Conservation (phyloP, 306 rosid species). For the Quercus bicolor region DNA sequence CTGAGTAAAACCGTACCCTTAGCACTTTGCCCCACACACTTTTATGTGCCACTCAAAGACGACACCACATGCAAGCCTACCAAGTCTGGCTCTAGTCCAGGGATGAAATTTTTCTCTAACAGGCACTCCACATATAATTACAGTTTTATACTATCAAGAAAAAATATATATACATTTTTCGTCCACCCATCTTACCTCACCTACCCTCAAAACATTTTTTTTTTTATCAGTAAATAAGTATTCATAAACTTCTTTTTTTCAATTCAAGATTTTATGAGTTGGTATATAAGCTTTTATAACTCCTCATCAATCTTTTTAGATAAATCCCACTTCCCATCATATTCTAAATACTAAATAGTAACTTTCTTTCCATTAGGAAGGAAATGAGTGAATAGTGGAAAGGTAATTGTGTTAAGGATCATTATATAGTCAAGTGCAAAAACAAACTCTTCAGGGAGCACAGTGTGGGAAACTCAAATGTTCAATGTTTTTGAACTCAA, state of each 20-base stretch:
- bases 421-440: neutral
- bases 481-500: neutral
- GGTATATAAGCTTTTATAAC: neutral
- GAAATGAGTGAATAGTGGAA: neutral
- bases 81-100: neutral
- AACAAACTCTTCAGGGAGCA: neutral
- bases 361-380: neutral
- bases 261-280: neutral
- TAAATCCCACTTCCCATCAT: neutral
- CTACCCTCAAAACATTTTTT: no score
- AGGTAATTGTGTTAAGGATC: neutral
- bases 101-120: neutral
- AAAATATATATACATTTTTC: neutral
- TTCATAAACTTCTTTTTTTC: neutral
- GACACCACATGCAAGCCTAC: neutral
- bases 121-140: neutral
- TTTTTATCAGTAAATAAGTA: no score
- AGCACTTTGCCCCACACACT: neutral
- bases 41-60: neutral
- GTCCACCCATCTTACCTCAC: neutral
- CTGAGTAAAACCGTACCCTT: neutral
- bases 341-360: neutral
- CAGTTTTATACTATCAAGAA: neutral
- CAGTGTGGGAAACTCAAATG: neutral
- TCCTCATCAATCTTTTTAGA: neutral